Evolutionary conservation across 108 stramenopile species (phyloP).

Genomic region (Pseudonitzschia delicatissima): DNA sequence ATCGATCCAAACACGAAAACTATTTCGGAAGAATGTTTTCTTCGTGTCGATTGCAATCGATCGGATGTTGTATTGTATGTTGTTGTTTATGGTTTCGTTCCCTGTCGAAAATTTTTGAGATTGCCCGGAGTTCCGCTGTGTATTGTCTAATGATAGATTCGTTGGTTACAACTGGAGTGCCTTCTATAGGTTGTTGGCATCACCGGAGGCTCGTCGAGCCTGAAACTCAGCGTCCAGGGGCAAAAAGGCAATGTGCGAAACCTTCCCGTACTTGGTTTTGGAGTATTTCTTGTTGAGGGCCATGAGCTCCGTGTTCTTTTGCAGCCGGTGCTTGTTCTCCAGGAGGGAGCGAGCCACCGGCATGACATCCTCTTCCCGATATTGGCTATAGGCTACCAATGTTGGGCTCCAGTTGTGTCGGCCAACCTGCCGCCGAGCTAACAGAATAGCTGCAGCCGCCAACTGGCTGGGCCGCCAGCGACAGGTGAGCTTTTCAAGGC

Average conservation of each 20-base stretch:
- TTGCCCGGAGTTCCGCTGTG: no score
- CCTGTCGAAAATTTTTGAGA: no score
- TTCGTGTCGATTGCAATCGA: no score
- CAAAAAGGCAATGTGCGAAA: neutral
- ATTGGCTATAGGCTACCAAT: slow-evolving; percentile 76
- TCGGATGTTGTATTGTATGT: no score
- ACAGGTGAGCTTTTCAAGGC: slow-evolving; percentile 65
- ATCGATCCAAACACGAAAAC: no score
- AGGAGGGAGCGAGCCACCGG: slow-evolving; percentile 69
- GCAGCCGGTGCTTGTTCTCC: neutral
- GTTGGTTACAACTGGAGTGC: no score
- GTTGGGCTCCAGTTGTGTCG: slow-evolving; percentile 86
- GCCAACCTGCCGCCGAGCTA: slow-evolving; percentile 75
- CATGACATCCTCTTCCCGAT: slow-evolving; percentile 71
- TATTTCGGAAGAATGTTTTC: no score
- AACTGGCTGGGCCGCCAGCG: slow-evolving; percentile 83
- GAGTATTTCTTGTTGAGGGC: slow-evolving; percentile 17
- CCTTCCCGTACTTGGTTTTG: slow-evolving; percentile 15
- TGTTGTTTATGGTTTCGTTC: no score
- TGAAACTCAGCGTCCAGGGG: neutral
- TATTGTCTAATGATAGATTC: no score
- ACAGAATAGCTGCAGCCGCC: slow-evolving; percentile 86
- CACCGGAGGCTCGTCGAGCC: no score
- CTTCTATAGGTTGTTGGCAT: no score
- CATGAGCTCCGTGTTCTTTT: slow-evolving; percentile 3